These are phyloP conservation scores for Theobroma grandiflorum DNA, from an alignment of 441 rosid species.

Conservation along the genomic window DNA sequence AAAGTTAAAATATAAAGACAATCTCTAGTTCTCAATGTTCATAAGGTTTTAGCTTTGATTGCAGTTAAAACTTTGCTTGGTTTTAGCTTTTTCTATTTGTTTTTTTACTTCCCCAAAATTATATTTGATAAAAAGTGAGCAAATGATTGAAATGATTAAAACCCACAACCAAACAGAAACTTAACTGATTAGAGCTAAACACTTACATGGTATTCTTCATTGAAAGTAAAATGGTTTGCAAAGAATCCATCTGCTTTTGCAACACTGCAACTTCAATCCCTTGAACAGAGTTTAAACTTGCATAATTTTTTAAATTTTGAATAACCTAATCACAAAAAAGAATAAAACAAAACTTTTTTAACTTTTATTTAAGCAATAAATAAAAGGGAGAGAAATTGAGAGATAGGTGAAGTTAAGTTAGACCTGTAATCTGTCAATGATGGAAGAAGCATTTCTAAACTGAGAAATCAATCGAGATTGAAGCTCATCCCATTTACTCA, in stretches of 20 bases:
- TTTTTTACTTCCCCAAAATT: neutral
- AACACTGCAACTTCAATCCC: slow-evolving; percentile 66
- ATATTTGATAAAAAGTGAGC: neutral
- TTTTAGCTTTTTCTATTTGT: neutral
- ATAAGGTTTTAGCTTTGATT: neutral
- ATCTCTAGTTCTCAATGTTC: neutral
- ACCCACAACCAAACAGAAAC: neutral
- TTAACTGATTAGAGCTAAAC: neutral
- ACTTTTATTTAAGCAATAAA: neutral
- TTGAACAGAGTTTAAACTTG: slow-evolving; percentile 52
- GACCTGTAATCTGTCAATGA: slow-evolving; percentile 74
- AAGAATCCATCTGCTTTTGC: slow-evolving; percentile 64
- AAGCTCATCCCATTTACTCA: slow-evolving; percentile 72
- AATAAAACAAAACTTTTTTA: neutral
- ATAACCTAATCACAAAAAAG: slow-evolving; percentile 39
- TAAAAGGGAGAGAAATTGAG: neutral
- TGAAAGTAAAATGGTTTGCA: slow-evolving; percentile 54
- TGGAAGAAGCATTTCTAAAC: slow-evolving; percentile 68
- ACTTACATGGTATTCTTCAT: slow-evolving; percentile 57
- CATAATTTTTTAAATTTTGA: slow-evolving; percentile 59
- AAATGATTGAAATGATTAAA: neutral
- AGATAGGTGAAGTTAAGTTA: neutral
- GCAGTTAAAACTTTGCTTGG: neutral
- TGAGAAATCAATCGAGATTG: slow-evolving; percentile 67
- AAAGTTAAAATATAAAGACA: neutral